Percentiles rank a stretch among this genome's conserved stretches.
Conservation (phyloP, 495 filamentous ascomycete genomes). For the Podospora fimiseda region DNA sequence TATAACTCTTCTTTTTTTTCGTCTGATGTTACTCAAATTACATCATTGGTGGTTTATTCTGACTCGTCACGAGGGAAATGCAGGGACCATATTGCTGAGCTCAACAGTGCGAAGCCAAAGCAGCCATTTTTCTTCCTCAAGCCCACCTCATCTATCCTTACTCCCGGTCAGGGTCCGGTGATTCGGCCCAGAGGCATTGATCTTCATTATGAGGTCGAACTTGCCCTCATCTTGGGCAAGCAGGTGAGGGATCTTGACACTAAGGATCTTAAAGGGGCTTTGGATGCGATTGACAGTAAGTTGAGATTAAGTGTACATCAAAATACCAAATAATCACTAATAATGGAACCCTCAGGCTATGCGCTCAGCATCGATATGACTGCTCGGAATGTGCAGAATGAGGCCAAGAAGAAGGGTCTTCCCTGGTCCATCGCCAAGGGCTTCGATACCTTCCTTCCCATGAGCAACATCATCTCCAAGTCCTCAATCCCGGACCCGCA, state of each 20-base stretch:
- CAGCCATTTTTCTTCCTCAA: slow-evolving; percentile 99
- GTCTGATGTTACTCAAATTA: not conserved
- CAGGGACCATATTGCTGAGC: slow-evolving; percentile 90
- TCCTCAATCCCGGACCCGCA: slow-evolving; percentile 77
- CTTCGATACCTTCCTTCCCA: slow-evolving; percentile 92
- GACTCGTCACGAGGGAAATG: slow-evolving; percentile 21
- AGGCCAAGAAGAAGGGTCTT: slow-evolving; percentile 94
- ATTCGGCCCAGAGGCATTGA: slow-evolving; percentile 73
- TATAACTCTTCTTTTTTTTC: slow-evolving; percentile 17
- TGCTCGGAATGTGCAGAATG: slow-evolving; percentile 84
- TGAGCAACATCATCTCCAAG: slow-evolving; percentile 72
- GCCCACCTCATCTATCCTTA: slow-evolving; percentile 74
- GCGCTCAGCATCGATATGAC: slow-evolving; percentile 90
- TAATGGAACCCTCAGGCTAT: slow-evolving; percentile 72
- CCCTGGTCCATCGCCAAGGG: slow-evolving; percentile 95
- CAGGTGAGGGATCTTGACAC: slow-evolving; percentile 64
- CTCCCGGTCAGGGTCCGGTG: slow-evolving; percentile 72
- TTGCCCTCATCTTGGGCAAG: slow-evolving; percentile 82
- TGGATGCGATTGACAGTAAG: slow-evolving; percentile 56
- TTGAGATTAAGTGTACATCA: not conserved
- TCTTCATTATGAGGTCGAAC: slow-evolving; percentile 92
- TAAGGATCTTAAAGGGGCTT: slow-evolving; percentile 52
- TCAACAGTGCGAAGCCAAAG: slow-evolving; percentile 76
- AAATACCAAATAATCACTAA: slow-evolving; percentile 1
- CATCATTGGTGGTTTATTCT: slow-evolving; percentile 3